Evolutionary conservation across 495 filamentous ascomycete species (phyloP).

Genomic region (Podospora bellae-mahoneyi): DNA sequence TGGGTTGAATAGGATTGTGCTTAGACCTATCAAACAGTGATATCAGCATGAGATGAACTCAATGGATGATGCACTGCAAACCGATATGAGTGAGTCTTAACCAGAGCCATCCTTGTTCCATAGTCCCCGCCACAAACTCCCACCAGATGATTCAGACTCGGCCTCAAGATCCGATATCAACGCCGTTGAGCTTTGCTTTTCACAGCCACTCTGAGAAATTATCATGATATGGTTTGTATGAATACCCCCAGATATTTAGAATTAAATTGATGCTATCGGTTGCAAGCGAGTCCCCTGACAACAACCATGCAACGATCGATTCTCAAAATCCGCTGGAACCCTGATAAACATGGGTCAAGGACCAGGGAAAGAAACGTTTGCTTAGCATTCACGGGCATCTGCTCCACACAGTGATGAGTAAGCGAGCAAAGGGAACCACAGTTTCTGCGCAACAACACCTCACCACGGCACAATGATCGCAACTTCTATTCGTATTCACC

Average conservation of each 20-base stretch:
- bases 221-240: background rate
- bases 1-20: background rate
- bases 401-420: background rate
- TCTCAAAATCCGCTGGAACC: background rate
- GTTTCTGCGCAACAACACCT: background rate
- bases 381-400: constrained; percentile 7
- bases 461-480: no score
- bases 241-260: background rate
- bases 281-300: background rate
- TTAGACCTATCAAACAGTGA: background rate
- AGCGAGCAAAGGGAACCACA: background rate
- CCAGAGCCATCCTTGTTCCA: background rate
- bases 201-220: background rate
- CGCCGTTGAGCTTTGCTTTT: no score
- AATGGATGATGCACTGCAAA: background rate
- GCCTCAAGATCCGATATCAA: no score
- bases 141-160: background rate
- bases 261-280: background rate
- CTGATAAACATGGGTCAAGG: background rate
- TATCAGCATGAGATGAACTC: background rate
- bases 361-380: background rate
- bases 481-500: constrained; percentile 3
- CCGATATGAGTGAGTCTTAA: background rate
- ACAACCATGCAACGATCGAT: background rate
- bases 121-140: background rate